These are phyloP conservation scores for Penicillium sp. DNA, from an alignment of 2,329 filamentous ascomycete genomes.

Conservation along the genomic window DNA sequence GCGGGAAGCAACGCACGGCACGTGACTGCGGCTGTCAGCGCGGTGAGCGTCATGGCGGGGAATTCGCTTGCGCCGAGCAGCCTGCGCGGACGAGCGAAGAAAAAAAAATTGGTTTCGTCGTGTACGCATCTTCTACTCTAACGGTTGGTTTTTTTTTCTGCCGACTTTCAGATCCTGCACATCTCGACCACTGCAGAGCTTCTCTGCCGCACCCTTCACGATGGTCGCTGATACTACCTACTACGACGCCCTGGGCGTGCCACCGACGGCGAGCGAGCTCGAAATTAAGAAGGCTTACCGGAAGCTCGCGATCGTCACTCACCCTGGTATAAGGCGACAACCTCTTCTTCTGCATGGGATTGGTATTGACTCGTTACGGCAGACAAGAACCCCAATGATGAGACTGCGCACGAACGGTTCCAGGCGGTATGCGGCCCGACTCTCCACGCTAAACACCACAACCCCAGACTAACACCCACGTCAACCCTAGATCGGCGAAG, in stretches of 20 bases:
- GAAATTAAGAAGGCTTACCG: slow-evolving; percentile 98
- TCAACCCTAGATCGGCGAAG: slow-evolving; percentile 59
- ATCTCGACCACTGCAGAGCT: not conserved
- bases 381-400: slow-evolving; percentile 98
- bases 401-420: slow-evolving; percentile 89
- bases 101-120: too few relatives aligned
- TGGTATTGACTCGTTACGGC: slow-evolving; percentile 5
- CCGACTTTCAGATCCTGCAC: not conserved
- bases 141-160: not conserved
- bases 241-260: slow-evolving; percentile 82
- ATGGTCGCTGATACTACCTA: slow-evolving; percentile 90
- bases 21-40: slow-evolving; percentile 1
- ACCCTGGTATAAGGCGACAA: slow-evolving; percentile 64
- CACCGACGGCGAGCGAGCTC: slow-evolving; percentile 78
- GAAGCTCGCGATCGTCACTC: slow-evolving; percentile 89
- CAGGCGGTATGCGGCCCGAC: slow-evolving; percentile 63
- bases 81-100: too few relatives aligned
- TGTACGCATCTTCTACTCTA: too few relatives aligned
- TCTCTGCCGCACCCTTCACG: slow-evolving; percentile 7
- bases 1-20: slow-evolving; percentile 6
- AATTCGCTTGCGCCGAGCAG: not conserved
- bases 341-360: not conserved
- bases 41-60: slow-evolving; percentile 4
- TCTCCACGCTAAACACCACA: not conserved
- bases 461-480: slow-evolving; percentile 12